These are phyloP conservation scores for Phytophthora hibernalis DNA, from an alignment of 352 stramenopile genomes.

Conservation along the genomic window DNA sequence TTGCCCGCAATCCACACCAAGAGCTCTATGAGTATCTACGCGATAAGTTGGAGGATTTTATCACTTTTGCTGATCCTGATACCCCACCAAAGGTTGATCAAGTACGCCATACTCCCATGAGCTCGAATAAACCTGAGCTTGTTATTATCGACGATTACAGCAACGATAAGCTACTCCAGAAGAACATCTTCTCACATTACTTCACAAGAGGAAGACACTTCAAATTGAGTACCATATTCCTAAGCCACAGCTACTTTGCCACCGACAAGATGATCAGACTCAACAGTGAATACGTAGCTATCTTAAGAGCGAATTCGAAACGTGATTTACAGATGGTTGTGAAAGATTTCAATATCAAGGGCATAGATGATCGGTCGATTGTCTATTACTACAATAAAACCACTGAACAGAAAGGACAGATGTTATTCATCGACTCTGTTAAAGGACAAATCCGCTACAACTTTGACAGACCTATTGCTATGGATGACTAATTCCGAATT, in stretches of 20 bases:
- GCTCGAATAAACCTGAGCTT: conserved; percentile 24
- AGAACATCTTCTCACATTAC: conserved; percentile 13
- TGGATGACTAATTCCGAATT: too few relatives aligned
- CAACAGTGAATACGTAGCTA: conserved; percentile 1
- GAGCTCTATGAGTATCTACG: conserved; percentile 29
- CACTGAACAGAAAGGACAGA: too few relatives aligned
- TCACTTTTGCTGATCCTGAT: conserved; percentile 20
- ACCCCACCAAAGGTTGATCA: conserved; percentile 13
- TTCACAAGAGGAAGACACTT: conserved; percentile 2
- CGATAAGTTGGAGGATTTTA: conserved; percentile 30
- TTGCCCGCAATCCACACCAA: conserved; percentile 30
- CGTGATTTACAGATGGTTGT: conserved; percentile 21
- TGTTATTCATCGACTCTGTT: too few relatives aligned
- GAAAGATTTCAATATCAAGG: conserved; percentile 26
- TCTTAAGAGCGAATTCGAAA: conserved; percentile 27
- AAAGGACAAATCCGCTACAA: too few relatives aligned
- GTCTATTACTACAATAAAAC: conserved; percentile 1
- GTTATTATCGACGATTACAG: conserved; percentile 32
- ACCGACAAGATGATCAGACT: conserved; percentile 4
- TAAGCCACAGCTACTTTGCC: conserved; percentile 9
- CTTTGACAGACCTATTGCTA: too few relatives aligned
- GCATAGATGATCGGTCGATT: too few relatives aligned
- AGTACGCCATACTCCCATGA: conserved; percentile 11
- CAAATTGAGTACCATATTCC: conserved; percentile 15
- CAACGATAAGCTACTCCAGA: conserved; percentile 23